Evolutionary conservation across 2,329 filamentous ascomycete species (phyloP).

Genomic region (Clonostachys solani): DNA sequence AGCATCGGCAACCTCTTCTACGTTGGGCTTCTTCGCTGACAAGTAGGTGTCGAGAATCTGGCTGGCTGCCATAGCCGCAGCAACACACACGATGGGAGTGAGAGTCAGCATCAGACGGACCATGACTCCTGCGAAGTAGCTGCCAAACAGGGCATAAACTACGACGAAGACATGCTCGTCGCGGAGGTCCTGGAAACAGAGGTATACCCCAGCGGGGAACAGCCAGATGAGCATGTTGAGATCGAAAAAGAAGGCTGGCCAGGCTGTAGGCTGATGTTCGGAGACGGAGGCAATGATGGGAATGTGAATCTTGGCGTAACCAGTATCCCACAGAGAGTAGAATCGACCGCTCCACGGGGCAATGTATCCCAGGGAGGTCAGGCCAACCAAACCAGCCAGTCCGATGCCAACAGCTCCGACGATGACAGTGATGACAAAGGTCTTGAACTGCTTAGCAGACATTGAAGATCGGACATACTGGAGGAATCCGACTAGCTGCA

Average conservation of each 20-base stretch:
- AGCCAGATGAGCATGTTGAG: slow-evolving; percentile 98
- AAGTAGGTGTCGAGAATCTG: slow-evolving; percentile 87
- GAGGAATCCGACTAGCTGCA: slow-evolving; percentile 90
- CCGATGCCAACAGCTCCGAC: slow-evolving; percentile 70
- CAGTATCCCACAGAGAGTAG: slow-evolving; percentile 98
- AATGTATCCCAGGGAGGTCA: slow-evolving; percentile 87
- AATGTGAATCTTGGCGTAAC: slow-evolving; percentile 98
- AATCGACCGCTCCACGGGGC: slow-evolving; percentile 98
- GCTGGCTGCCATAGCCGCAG: slow-evolving; percentile 84
- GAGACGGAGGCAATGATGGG: slow-evolving; percentile 99
- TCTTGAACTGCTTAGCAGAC: slow-evolving; percentile 90
- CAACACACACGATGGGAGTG: slow-evolving; percentile 93
- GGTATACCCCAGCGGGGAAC: slow-evolving; percentile 96
- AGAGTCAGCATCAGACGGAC: slow-evolving; percentile 97
- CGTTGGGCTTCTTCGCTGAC: slow-evolving; percentile 56
- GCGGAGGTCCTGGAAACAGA: slow-evolving; percentile 90
- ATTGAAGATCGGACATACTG: slow-evolving; percentile 87
- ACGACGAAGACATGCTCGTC: slow-evolving; percentile 98
- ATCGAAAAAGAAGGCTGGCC: slow-evolving; percentile 99
- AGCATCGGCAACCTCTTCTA: slow-evolving; percentile 31
- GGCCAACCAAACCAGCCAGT: slow-evolving; percentile 71
- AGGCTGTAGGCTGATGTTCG: slow-evolving; percentile 97
- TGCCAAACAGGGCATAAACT: slow-evolving; percentile 93
- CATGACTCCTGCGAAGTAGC: slow-evolving; percentile 99
- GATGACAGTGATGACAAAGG: slow-evolving; percentile 74